Conservation (phyloP, 2,329 filamentous ascomycete species). For the Xylaria sp. region DNA sequence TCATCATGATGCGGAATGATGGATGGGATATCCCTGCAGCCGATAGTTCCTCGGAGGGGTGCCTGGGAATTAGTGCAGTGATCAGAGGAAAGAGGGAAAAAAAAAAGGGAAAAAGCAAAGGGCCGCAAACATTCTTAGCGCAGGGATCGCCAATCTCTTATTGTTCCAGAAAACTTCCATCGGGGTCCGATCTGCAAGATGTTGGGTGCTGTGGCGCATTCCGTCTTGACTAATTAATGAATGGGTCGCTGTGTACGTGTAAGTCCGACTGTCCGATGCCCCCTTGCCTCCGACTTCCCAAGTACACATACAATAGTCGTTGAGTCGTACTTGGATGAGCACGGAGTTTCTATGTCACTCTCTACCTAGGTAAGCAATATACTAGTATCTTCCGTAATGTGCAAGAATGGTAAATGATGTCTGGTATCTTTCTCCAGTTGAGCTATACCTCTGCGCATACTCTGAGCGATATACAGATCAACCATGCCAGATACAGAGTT, state of each 20-base stretch:
- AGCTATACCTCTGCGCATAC: no score
- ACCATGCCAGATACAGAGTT: no score
- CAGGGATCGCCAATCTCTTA: slow-evolving; percentile 23
- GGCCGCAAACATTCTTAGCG: slow-evolving; percentile 20
- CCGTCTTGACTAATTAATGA: not conserved
- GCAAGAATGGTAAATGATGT: no score
- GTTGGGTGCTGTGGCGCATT: slow-evolving; percentile 15
- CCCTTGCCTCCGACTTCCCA: not conserved
- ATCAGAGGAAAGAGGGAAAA: not conserved
- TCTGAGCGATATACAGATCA: no score
- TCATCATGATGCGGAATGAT: slow-evolving; percentile 26
- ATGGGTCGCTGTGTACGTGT: not conserved
- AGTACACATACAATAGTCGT: not conserved
- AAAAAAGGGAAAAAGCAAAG: not conserved
- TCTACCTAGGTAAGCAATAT: no score
- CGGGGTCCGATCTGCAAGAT: slow-evolving; percentile 16
- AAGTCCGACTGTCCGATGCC: slow-evolving; percentile 5
- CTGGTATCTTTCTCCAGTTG: no score
- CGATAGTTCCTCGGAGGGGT: slow-evolving; percentile 25
- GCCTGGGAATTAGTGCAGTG: slow-evolving; percentile 7
- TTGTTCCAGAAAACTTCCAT: slow-evolving; percentile 36
- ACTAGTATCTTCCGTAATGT: no score
- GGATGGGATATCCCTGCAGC: slow-evolving; percentile 30
- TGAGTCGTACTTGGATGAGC: not conserved
- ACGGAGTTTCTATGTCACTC: not conserved